Evolutionary conservation across 495 filamentous ascomycete genomes (phyloP), one percentile per base, ranked within the genome.

Genomic region (Ramalina peruviana): DNA sequence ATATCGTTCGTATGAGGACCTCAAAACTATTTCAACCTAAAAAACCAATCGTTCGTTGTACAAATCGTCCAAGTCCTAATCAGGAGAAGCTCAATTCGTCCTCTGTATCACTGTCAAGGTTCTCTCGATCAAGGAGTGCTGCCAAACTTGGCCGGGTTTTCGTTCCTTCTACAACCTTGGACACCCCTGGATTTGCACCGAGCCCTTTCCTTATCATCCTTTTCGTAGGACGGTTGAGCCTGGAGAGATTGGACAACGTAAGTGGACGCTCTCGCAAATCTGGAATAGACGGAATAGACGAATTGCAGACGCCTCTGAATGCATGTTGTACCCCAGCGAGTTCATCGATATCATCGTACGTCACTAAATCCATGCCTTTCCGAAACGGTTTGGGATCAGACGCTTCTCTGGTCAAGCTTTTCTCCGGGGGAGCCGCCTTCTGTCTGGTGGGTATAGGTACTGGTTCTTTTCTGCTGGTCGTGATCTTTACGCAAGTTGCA

Each of bases 51-150:
- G 15, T 42, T 23, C 9, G 15, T 17, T 12, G 9, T 17, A 11
- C 4, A 23, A 12, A 11, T 23, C 40, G 23, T n/a, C 17, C 9
- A 23, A 19, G 21, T 26, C 42, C 5, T 26, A 20, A 10, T 41
- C 37, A 51, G 36, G 36, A 19, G 48, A 54, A 51, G 27, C 48
- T 26, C 48, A 54, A 30, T 25, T 54, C 52, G 20, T 54, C 52
- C 10, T 54, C 52, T 27, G 27, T 40, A 43, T 36, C 37, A 25
- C 15, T 27, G 42, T 45, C 10, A 45, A 25, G 3, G 21, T 26
- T 25, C 7, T 26, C 21, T n/a, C n/a, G 42, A 45, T 45, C 42
- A n/a, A 45, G 9, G 20, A 45, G 19, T 27, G 21, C 42, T 5
- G 26, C 6, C 20, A 45, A 10, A 27, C 42, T 45, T 25, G 42